Conservation (phyloP, 2,329 filamentous ascomycete genomes). For the Curvularia spicifera region DNA sequence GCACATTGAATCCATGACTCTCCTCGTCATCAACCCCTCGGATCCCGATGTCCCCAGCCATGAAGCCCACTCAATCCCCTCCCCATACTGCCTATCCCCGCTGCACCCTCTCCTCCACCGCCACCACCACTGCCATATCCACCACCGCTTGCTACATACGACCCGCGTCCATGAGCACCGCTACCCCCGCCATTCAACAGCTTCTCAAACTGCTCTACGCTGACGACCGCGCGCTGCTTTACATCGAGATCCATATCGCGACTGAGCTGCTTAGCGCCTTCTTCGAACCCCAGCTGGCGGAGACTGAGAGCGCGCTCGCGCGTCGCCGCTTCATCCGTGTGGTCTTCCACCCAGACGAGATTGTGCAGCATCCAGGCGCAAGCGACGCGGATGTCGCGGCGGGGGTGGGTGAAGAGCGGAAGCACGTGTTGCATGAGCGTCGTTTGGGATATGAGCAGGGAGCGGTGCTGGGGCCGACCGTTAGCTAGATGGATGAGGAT, state of each 20-base stretch:
- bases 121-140: slow-evolving; percentile 17
- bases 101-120: slow-evolving; percentile 10
- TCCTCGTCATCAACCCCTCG: slow-evolving; percentile 8
- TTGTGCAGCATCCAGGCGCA: slow-evolving; percentile 87
- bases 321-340: slow-evolving; percentile 69
- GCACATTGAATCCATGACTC: background rate
- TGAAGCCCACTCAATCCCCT: slow-evolving; percentile 17
- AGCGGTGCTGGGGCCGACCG: slow-evolving; percentile 76
- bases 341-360: slow-evolving; percentile 81
- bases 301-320: slow-evolving; percentile 72
- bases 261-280: slow-evolving; percentile 66
- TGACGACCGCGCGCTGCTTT: slow-evolving; percentile 81
- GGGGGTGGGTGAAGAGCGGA: slow-evolving; percentile 74
- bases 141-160: slow-evolving; percentile 14
- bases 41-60: slow-evolving; percentile 27
- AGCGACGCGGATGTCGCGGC: slow-evolving; percentile 75
- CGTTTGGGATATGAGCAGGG: slow-evolving; percentile 70
- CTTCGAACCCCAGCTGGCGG: slow-evolving; percentile 72
- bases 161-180: slow-evolving; percentile 3
- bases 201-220: slow-evolving; percentile 65
- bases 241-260: slow-evolving; percentile 80
- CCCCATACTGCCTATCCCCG: slow-evolving; percentile 5
- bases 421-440: slow-evolving; percentile 75
- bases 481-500: slow-evolving; percentile 90
- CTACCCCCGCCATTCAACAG: slow-evolving; percentile 21